Base-by-base conservation (phyloP, 768 basidiomycete genomes). In the Pleurotus salmoneostramineus region DNA sequence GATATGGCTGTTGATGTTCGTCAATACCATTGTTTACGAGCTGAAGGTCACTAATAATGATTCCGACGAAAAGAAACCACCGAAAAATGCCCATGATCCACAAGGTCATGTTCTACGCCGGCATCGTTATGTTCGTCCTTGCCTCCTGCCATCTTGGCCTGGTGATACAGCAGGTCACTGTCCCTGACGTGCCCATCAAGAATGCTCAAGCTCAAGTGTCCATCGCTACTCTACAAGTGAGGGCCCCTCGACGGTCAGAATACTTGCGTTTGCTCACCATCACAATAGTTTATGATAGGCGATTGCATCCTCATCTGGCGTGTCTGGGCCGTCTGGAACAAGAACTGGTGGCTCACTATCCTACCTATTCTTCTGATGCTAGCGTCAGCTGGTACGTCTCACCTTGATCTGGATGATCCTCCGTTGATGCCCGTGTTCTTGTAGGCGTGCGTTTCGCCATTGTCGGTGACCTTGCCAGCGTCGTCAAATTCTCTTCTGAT, bases 141-240 rank as follows among this genome's bases (percentile, higher is more conserved):
- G 36, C 52, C 11, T 17, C 36, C 21, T 55, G 36, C 37, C 52
- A 55, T 55, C 21, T 55, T n/a, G 52, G 52, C 8, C 31, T 55
- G n/a, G 52, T 55, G 52, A 55, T 55, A 42, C 52, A 55, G 31
- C 52, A 55, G 32, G 52, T 55, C 36, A 55, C 52, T 17, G 52
- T 55, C 15, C 35, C 27, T 17, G 52, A 55, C 43, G 52, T 55
- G 6, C 52, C 52, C 14, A 11, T 55, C 17, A 55, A 55, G 40
- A 55, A 55, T 31, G 52, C 52, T 17, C 52, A 55, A 43, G 52
- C 52, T 3, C 52, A 55, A 43, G 52, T 55, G 10, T 55, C 52
- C 15, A 55, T 55, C 27, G 52, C 52, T 12, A 55, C 52, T 5
- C 40, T 55, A 55, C 52, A 55, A 32, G 52, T 55, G 36, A 40